Base-by-base conservation (phyloP, 441 rosid species). In the Euphorbia celastroides region DNA sequence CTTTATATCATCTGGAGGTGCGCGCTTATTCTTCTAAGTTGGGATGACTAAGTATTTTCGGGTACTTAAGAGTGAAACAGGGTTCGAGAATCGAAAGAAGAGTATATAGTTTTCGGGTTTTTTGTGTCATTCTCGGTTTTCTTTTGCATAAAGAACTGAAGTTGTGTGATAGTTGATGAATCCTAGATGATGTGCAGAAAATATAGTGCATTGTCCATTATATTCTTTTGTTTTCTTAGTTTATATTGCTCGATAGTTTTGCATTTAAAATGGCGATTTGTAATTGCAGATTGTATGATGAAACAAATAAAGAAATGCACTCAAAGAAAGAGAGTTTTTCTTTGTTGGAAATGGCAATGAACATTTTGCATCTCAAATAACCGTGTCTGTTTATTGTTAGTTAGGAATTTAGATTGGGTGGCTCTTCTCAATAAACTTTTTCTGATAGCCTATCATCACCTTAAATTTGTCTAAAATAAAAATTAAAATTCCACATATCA, bases 1-100 rank as follows among this genome's bases (percentile, higher is more conserved):
- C 73, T 80, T 38, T 89, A 89, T 69, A 87, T 87, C 50, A 83
- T 89, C 26, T 89, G 90, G 96, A 84, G 84, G 77, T 89, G 96
- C 60, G 72, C 87, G 0, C 78, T 84, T 57, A 80, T 86, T 73
- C 87, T 89, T 69, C 79, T 87, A 13, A 75, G 77, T 2, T 76
- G 86, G 82, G 77, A 76, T 22, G 84, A 82, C 22, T 70, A 57
- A 62, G 2, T 42, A 38, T 17, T 46, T 46, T n/a, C 22, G 19
- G 19, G 54, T 48, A 48, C 19, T 17, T n/a, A 48, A 17, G 19
- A 48, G 3, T 4, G 19, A 41, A 14, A 41, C 12, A 41, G 44
- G 44, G 2, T 14, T 7, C 44, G 1, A 3, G 12, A 41, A 41
- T 41, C 3, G 12, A 41, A 41, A 9, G 44, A 41, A n/a, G n/a